phyloP scores from a whole-genome alignment of 2,329 filamentous ascomycete species.

The Sporothrix schenckii region DNA sequence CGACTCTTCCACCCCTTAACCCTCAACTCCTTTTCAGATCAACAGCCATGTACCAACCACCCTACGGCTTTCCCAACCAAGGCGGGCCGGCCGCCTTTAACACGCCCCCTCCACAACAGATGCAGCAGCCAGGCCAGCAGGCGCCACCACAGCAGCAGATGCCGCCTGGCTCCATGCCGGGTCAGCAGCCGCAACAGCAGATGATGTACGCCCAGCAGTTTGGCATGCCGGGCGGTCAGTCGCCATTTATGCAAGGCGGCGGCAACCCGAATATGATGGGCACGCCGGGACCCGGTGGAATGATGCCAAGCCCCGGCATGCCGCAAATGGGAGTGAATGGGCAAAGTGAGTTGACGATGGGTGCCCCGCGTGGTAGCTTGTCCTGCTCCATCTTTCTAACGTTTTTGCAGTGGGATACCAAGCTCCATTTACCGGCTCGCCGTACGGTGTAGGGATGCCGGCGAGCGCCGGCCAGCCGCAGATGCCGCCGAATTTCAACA shows the following conservation, averaged over 20 bases:
- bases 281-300: conserved; percentile 56
- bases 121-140: conserved; percentile 34
- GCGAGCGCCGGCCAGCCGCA: conserved; percentile 55
- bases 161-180: conserved; percentile 50
- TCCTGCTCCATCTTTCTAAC: conserved; percentile 30
- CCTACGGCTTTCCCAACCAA: conserved; percentile 59
- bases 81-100: conserved; percentile 56
- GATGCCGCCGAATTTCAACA: conserved; percentile 54
- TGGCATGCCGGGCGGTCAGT: conserved; percentile 55
- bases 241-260: conserved; percentile 47
- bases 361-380: neutral
- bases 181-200: conserved; percentile 54
- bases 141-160: conserved; percentile 43
- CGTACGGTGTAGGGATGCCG: conserved; percentile 59
- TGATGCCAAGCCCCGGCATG: conserved; percentile 67
- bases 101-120: conserved; percentile 53
- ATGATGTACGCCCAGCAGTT: conserved; percentile 65
- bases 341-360: conserved; percentile 55
- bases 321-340: conserved; percentile 62
- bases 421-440: conserved; percentile 59
- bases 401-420: conserved; percentile 57
- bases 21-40: neutral
- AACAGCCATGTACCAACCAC: conserved; percentile 58
- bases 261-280: conserved; percentile 60
- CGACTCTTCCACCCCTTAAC: neutral